A percentile compares a stretch with the other conserved stretches of the same genome.
Evolutionary conservation across 805 yeast species (phyloP).

Genomic region (Candida nemodendra): DNA sequence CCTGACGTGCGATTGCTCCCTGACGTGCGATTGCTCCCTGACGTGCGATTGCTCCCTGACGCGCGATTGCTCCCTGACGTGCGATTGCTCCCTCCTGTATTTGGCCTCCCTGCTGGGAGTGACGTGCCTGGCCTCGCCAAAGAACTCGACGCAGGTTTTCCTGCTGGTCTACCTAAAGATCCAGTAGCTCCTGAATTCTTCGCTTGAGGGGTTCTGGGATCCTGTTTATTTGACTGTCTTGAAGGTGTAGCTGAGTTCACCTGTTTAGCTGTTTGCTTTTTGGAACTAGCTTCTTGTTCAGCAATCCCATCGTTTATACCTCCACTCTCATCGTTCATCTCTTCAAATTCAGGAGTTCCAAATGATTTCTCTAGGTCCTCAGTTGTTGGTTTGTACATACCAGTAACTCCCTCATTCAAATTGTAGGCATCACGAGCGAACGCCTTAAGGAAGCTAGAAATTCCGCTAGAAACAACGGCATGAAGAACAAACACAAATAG

Average conservation of each 20-base stretch:
- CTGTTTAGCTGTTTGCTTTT: constrained; percentile 6
- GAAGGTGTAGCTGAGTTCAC: constrained; percentile 3
- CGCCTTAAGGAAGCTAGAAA: constrained; percentile 13
- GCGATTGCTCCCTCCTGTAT: constrained; percentile 1
- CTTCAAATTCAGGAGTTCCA: constrained; percentile 22
- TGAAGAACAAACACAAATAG: constrained; percentile 13
- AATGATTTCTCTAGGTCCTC: constrained; percentile 11
- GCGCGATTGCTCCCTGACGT: constrained; percentile 3
- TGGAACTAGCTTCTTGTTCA: constrained; percentile 16
- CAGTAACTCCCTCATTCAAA: constrained; percentile 23
- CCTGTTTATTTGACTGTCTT: too few relatives aligned
- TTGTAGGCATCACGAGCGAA: constrained; percentile 26
- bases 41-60: constrained; percentile 8
- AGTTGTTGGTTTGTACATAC: constrained; percentile 24
- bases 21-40: constrained; percentile 24
- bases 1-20: background rate
- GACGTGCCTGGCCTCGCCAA: background rate
- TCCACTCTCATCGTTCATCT: constrained; percentile 23
- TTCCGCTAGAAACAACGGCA: constrained; percentile 12
- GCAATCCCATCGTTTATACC: constrained; percentile 25
- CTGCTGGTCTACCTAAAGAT: constrained; percentile 5
- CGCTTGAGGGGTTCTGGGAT: too few relatives aligned
- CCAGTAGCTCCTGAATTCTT: too few relatives aligned
- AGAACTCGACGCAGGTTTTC: background rate
- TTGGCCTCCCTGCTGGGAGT: background rate